Base-by-base conservation (phyloP, 78 protist genomes). In the Polysphondylium violaceum region DNA sequence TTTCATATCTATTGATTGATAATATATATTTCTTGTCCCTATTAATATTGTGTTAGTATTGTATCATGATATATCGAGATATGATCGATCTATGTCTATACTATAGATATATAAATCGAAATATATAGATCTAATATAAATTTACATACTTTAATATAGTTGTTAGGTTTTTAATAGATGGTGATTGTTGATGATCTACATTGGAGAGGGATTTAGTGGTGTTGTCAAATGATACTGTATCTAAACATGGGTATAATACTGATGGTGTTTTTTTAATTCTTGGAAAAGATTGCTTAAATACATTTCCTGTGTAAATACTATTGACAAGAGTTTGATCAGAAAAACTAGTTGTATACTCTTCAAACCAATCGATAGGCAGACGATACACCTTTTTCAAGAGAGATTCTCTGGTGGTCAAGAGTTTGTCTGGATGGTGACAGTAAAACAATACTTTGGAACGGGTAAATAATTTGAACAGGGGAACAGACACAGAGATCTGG, bases 371-470 rank as follows among this genome's bases (percentile, higher is more conserved):
- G 29, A 99, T 73, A 31, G 98, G 98, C 3, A n/a, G 0, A 1
- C 99, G 78, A 79, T 99, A 99, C 12, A 93, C 38, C 2, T 55
- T 11, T 63, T 93, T 89, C 23, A 95, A 29, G 0, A 38, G 29
- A 3, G 93, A 61, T 14, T 50, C 25, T 4, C 96, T 72, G 1
- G 64, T 27, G 4, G 95, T 79, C 29, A 93, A 58, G 5, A 96
- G 53, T 40, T 78, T 53, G 83, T 99, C 99, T 2, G 99, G 99
- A 76, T 95, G 97, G 87, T 99, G 99, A 89, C 99, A 98, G 86
- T 99, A 99, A 81, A 98, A 99, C 47, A 98, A 3, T 12, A 96
- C 47, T 59, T 73, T 92, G 0, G 74, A 33, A 11, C 73, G 55
- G 11, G 86, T 23, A 16, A 72, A 72, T 38, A 74, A 38, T 43